Conservation (phyloP, 768 basidiomycete species). For the Clitopilus hobsonii region DNA sequence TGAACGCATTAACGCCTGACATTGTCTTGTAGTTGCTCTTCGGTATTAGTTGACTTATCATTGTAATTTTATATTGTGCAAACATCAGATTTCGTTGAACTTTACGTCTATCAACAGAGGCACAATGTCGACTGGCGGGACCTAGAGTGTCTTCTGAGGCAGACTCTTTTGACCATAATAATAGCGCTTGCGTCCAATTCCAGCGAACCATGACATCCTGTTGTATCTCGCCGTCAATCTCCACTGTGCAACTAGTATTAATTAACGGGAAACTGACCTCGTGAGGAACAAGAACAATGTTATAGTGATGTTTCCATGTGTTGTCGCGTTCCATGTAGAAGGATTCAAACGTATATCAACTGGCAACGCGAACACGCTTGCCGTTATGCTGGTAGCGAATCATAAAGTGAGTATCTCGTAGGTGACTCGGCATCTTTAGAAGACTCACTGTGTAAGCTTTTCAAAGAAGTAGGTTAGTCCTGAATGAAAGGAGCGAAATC, state of each 20-base stretch:
- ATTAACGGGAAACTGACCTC: conserved; percentile 38
- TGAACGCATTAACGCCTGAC: neutral
- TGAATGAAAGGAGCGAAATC: neutral
- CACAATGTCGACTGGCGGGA: no score
- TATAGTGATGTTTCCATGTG: conserved; percentile 73
- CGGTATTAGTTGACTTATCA: neutral
- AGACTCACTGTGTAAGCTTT: conserved; percentile 59
- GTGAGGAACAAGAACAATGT: conserved; percentile 49
- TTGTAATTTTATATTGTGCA: neutral
- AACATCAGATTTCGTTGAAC: no score
- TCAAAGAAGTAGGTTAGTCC: conserved; percentile 1
- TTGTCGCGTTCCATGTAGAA: conserved; percentile 62
- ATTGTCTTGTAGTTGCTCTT: neutral
- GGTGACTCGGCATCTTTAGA: neutral
- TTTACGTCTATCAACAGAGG: no score
- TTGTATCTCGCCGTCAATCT: neutral
- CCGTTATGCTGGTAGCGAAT: conserved; percentile 49
- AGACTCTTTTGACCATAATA: conserved; percentile 9
- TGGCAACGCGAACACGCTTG: conserved; percentile 57
- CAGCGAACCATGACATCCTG: conserved; percentile 17
- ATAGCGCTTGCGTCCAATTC: conserved; percentile 16
- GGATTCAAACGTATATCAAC: conserved; percentile 44
- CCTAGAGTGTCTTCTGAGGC: conserved; percentile 2
- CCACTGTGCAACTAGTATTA: no score
- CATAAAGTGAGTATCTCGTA: conserved; percentile 5